Percentiles rank a stretch among this genome's conserved stretches.
phyloP scores from a whole-genome alignment of 2,329 filamentous ascomycete genomes.

The Xylariaceae sp. region DNA sequence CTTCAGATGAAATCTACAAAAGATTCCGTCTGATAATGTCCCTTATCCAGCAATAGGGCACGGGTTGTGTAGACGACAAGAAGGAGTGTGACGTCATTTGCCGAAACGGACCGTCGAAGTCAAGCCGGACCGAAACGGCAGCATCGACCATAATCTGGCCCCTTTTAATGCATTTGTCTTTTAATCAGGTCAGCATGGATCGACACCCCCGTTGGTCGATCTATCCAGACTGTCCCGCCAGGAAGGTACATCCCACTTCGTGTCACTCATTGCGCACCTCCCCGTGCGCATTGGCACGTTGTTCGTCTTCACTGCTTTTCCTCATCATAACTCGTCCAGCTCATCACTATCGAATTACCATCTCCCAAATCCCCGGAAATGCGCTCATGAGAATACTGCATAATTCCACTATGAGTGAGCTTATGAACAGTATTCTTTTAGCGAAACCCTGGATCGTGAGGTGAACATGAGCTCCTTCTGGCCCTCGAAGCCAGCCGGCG shows the following conservation, averaged over 20 bases:
- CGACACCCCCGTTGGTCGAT: background rate
- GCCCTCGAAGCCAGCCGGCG: constrained; percentile 36
- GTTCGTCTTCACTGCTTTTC: background rate
- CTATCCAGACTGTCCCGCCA: background rate
- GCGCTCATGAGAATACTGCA: constrained; percentile 2
- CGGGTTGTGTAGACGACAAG: no score
- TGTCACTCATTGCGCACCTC: background rate
- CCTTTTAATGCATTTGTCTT: no score
- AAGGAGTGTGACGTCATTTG: no score
- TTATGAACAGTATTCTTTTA: constrained; percentile 19
- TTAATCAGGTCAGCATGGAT: background rate
- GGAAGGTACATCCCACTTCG: background rate
- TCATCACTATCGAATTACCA: background rate
- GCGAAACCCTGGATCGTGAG: constrained; percentile 23
- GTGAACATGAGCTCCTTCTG: constrained; percentile 43
- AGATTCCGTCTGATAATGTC: no score
- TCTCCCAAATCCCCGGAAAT: background rate
- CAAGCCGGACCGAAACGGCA: background rate
- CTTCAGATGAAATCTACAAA: no score
- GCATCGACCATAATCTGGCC: no score
- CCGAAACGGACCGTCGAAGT: no score
- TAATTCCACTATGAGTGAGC: constrained; percentile 24
- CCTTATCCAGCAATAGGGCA: no score
- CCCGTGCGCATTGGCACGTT: background rate
- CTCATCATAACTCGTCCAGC: background rate